phyloP scores from a whole-genome alignment of 192 early-diverging fungal genomes.

The Coemansia sp. region DNA sequence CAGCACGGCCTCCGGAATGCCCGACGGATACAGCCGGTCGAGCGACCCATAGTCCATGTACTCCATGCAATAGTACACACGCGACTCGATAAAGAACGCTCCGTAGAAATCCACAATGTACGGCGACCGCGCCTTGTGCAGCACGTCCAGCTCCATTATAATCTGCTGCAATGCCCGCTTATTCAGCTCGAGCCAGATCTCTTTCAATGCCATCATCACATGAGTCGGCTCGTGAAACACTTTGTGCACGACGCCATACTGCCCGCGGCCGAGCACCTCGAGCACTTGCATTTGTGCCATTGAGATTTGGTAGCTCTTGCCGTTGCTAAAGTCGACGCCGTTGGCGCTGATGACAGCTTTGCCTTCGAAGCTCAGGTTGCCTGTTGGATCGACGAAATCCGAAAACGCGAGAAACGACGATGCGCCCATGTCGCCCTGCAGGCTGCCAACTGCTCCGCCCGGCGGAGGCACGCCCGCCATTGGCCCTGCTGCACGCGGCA shows the following conservation, averaged over 20 bases:
- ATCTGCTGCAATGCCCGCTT: slow-evolving; percentile 87
- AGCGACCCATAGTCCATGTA: slow-evolving; percentile 97
- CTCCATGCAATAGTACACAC: slow-evolving; percentile 98
- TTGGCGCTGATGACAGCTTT: slow-evolving; percentile 88
- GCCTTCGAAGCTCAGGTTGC: slow-evolving; percentile 87
- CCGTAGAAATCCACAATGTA: slow-evolving; percentile 99
- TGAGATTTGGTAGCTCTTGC: slow-evolving; percentile 82
- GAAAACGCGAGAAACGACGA: slow-evolving; percentile 30
- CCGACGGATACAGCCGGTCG: slow-evolving; percentile 77
- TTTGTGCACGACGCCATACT: slow-evolving; percentile 91
- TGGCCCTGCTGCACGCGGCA: neutral
- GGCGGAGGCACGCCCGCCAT: neutral
- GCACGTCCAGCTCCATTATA: slow-evolving; percentile 92
- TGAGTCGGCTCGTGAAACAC: slow-evolving; percentile 84
- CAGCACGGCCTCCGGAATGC: slow-evolving; percentile 80
- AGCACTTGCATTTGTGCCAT: slow-evolving; percentile 78
- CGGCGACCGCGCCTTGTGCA: slow-evolving; percentile 82
- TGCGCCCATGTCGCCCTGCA: neutral
- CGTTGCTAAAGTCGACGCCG: slow-evolving; percentile 90
- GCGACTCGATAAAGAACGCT: slow-evolving; percentile 93
- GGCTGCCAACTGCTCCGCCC: neutral
- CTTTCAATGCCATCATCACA: slow-evolving; percentile 89
- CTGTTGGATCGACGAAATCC: slow-evolving; percentile 54
- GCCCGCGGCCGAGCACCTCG: slow-evolving; percentile 85
- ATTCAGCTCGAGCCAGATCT: slow-evolving; percentile 91